phyloP scores from a whole-genome alignment of 2,329 filamentous ascomycete genomes.

The Aspergillus clavatus region DNA sequence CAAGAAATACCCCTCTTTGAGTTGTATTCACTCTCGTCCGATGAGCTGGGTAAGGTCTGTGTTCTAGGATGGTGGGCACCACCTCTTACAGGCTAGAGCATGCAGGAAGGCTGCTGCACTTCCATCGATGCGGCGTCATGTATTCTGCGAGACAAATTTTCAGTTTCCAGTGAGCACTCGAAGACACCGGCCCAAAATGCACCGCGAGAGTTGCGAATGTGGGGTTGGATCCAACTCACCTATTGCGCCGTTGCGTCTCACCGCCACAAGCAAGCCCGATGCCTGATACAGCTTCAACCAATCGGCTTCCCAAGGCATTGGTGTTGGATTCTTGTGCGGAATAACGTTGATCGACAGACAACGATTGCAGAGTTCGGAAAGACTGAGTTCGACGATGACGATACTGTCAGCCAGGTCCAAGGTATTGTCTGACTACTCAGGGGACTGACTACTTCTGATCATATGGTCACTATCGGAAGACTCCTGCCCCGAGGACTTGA shows the following conservation, averaged over 20 bases:
- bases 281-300: constrained; percentile 3
- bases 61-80: background rate
- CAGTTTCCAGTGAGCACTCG: constrained; percentile 8
- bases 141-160: background rate
- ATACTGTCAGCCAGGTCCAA: too few relatives aligned
- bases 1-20: background rate
- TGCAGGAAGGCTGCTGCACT: background rate
- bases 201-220: constrained; percentile 16
- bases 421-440: background rate
- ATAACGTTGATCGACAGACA: constrained; percentile 9
- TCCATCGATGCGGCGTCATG: background rate
- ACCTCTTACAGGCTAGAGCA: background rate
- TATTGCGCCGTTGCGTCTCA: constrained; percentile 19
- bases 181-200: constrained; percentile 7
- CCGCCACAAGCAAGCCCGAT: constrained; percentile 18
- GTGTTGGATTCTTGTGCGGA: constrained; percentile 15
- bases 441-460: too few relatives aligned
- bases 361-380: too few relatives aligned
- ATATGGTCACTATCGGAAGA: too few relatives aligned
- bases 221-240: constrained; percentile 21
- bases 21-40: background rate
- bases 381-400: too few relatives aligned
- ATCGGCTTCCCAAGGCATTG: constrained; percentile 5
- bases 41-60: background rate
- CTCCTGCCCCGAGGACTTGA: too few relatives aligned